phyloP scores from a whole-genome alignment of 2,329 filamentous ascomycete species.

The Raffaelea albimanens region DNA sequence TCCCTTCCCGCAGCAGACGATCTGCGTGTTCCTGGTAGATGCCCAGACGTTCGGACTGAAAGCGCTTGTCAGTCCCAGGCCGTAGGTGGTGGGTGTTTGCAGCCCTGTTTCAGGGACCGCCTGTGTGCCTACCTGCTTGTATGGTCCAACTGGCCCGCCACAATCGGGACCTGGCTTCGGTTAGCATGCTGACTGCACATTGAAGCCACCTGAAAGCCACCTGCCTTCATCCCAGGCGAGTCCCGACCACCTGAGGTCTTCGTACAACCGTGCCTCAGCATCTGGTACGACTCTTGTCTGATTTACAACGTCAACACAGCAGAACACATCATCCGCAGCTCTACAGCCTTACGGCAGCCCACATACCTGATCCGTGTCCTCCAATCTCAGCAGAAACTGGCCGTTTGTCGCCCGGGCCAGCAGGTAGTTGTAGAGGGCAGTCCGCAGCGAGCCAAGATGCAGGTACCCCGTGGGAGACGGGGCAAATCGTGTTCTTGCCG shows the following conservation, averaged over 20 bases:
- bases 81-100: too few species aligned
- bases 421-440: slow-evolving; percentile 91
- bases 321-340: too few species aligned
- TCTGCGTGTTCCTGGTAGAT: slow-evolving; percentile 65
- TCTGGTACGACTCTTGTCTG: slow-evolving; percentile 73
- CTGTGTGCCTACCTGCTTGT: slow-evolving; percentile 58
- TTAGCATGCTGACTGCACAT: slow-evolving; percentile 4
- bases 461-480: slow-evolving; percentile 92
- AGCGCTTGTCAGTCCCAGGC: background rate
- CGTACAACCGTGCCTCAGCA: slow-evolving; percentile 67
- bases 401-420: slow-evolving; percentile 81
- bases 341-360: background rate
- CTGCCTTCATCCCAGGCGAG: slow-evolving; percentile 86
- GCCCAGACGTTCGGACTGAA: slow-evolving; percentile 65
- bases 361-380: slow-evolving; percentile 84
- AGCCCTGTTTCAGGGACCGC: too few species aligned
- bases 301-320: too few species aligned
- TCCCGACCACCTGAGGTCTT: slow-evolving; percentile 82
- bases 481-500: slow-evolving; percentile 77
- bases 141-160: slow-evolving; percentile 75
- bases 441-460: slow-evolving; percentile 83
- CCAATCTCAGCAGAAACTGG: slow-evolving; percentile 82
- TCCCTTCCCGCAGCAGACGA: slow-evolving; percentile 56
- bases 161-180: slow-evolving; percentile 57
- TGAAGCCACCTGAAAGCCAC: background rate